Evolutionary conservation across 805 yeast species (phyloP).

Genomic region (Wickerhamiella australiensis): DNA sequence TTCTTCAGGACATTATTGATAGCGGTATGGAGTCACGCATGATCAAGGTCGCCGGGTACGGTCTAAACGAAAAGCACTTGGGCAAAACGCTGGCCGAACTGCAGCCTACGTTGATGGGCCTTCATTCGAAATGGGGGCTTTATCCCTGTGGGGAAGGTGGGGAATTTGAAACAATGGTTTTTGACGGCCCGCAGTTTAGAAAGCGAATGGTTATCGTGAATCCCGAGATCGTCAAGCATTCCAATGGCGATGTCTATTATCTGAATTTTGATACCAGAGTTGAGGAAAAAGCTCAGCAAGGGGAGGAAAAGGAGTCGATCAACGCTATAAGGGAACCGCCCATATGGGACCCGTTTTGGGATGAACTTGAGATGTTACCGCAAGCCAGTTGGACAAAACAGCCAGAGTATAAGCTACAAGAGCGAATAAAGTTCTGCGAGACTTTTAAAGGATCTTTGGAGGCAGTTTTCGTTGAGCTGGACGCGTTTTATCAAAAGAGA

Average conservation of each 20-base stretch:
- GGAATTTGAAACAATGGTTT: conserved; percentile 85
- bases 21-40: conserved; percentile 65
- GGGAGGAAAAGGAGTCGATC: too few relatives aligned
- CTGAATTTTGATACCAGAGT: conserved; percentile 33
- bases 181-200: conserved; percentile 78
- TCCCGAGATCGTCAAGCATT: conserved; percentile 34
- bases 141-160: conserved; percentile 99
- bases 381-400: not conserved
- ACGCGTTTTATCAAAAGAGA: not conserved
- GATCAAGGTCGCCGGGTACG: conserved; percentile 88
- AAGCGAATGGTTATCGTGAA: conserved; percentile 37
- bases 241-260: conserved; percentile 52
- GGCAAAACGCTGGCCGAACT: conserved; percentile 55
- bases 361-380: conserved; percentile 16
- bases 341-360: conserved; percentile 28
- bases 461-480: conserved; percentile 11
- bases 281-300: conserved; percentile 33
- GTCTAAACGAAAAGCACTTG: conserved; percentile 53
- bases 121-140: conserved; percentile 60
- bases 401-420: not conserved
- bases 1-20: conserved; percentile 70
- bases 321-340: conserved; percentile 18
- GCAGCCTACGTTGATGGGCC: conserved; percentile 39
- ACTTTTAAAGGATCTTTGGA: conserved; percentile 11
- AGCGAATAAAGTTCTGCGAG: not conserved